These are phyloP conservation scores for Kitagawia praeruptora DNA, from an alignment of 129 eudicot species.

Conservation along the genomic window DNA sequence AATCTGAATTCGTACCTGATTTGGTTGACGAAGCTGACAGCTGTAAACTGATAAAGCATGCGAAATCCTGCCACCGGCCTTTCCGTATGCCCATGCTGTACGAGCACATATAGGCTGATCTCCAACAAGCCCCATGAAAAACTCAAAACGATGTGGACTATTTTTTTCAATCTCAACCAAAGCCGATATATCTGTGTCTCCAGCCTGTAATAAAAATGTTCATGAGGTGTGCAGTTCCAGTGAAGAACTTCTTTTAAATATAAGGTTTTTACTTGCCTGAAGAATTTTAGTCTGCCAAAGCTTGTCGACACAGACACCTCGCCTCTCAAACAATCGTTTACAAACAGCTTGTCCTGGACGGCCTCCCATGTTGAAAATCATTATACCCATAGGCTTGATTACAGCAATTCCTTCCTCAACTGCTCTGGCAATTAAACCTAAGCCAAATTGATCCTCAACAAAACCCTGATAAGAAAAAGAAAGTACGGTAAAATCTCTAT, in stretches of 20 bases:
- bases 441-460: constrained; percentile 98
- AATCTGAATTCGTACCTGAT: constrained; percentile 44
- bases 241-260: not conserved
- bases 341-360: constrained; percentile 99
- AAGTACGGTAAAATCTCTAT: not conserved
- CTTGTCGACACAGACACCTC: constrained; percentile 84
- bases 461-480: constrained; percentile 49
- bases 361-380: constrained; percentile 99
- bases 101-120: constrained; percentile 98
- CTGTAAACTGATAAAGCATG: constrained; percentile 97
- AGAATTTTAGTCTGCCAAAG: constrained; percentile 96
- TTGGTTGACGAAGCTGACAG: constrained; percentile 89
- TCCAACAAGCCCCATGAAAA: constrained; percentile 97
- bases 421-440: constrained; percentile 93
- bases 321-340: constrained; percentile 90
- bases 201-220: constrained; percentile 50
- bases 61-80: constrained; percentile 91
- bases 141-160: constrained; percentile 93
- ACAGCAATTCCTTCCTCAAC: constrained; percentile 96
- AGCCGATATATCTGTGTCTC: constrained; percentile 95
- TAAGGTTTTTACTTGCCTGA: constrained; percentile 37
- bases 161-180: constrained; percentile 93
- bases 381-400: constrained; percentile 87
- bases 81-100: constrained; percentile 98
- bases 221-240: not conserved